Evolutionary conservation across 1,284 basidiomycete genomes (phyloP), one percentile per base, ranked within the genome.

Genomic region (Lignosus rhinocerotis): DNA sequence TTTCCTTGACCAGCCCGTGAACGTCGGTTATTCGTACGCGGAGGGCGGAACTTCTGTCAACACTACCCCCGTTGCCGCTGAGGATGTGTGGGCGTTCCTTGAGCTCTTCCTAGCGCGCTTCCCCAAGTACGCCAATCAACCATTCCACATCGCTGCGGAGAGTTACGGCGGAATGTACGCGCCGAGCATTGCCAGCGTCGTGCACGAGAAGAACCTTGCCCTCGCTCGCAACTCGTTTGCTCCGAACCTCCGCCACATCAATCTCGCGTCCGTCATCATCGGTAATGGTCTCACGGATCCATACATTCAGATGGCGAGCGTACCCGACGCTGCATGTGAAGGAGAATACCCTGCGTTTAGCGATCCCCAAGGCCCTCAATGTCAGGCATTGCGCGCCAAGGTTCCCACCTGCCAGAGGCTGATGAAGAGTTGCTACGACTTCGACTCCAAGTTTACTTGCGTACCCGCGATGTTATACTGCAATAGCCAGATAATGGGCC

Each of bases 271-370:
- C 0, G 72, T 96, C 46, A 79, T 95, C 62, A 83, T 96, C 54
- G 94, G 88, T 6, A 95, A 93, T 66, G 93, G 91, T 12, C 74
- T 89, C 46, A 95, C 93, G 1, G 88, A 96, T 66, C 90, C 92
- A 19, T 63, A 63, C 55, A 48, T n/a, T 82, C 93, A 94, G 67
- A 84, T 88, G 74, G 87, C 80, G 16, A 82, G 86, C 30, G 79
- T 96, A 14, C 86, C 90, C 0, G 93, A 96, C 65, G 96, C 88
- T 67, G 85, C 85, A 17, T 96, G 93, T 68, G 81, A 88, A 8
- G 90, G 90, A 8, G 88, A 88, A 3, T 93, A 88, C 73, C 83
- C 88, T 1, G 79, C 93, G 25, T 92, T 85, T 57, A 80, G 84
- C 55, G 81, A 90, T 59, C 85, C 88, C 14, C 66, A 86, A 10